Conservation (phyloP, 2,329 filamentous ascomycete genomes). For the Aspergillus unguis region DNA sequence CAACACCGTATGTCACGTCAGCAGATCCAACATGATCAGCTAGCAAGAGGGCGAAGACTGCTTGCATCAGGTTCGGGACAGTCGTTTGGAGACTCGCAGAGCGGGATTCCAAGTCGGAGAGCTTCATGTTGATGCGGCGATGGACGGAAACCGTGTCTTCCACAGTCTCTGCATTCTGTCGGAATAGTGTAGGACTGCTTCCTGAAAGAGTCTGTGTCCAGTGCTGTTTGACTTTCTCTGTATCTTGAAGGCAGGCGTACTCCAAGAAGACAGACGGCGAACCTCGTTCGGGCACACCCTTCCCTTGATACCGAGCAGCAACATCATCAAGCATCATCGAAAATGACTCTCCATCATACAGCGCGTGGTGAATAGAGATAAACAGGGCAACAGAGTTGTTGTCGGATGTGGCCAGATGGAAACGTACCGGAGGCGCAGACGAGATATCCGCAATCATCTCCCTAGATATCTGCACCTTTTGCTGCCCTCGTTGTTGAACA, state of each 20-base stretch:
- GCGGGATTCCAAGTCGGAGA: conserved; percentile 26
- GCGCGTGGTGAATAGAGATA: conserved; percentile 37
- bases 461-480: conserved; percentile 17
- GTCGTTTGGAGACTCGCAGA: conserved; percentile 29
- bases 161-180: conserved; percentile 3
- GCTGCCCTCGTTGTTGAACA: conserved; percentile 5
- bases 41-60: conserved; percentile 33
- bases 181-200: conserved; percentile 23
- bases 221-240: conserved; percentile 24
- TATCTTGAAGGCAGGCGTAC: conserved; percentile 25
- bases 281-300: conserved; percentile 16
- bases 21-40: conserved; percentile 26
- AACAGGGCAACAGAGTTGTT: conserved; percentile 21
- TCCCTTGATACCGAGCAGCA: conserved; percentile 23
- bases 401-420: conserved; percentile 20
- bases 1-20: conserved; percentile 34
- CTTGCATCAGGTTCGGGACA: conserved; percentile 31
- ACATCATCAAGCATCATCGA: conserved; percentile 34
- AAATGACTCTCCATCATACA: conserved; percentile 38
- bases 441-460: conserved; percentile 29
- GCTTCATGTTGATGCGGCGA: conserved; percentile 16
- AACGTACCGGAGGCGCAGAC: conserved; percentile 25
- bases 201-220: conserved; percentile 26
- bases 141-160: conserved; percentile 13
- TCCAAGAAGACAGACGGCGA: conserved; percentile 25